A percentile compares a stretch with the other conserved stretches of the same genome.
These are phyloP conservation scores for Fusarium sp. DNA, from an alignment of 2,329 filamentous ascomycete species.

Conservation along the genomic window DNA sequence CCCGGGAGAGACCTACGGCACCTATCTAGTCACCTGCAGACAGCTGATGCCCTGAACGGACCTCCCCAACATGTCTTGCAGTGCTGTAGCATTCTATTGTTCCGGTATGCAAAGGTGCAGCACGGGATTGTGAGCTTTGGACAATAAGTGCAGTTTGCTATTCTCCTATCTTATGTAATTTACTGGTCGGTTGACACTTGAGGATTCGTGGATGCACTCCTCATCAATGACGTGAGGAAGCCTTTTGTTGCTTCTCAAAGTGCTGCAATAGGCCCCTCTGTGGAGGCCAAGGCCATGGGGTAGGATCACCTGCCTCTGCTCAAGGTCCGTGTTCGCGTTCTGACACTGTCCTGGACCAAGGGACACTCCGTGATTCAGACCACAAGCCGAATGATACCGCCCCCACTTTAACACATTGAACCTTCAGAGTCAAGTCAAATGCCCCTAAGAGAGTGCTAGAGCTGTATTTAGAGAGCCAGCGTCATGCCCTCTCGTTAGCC, in stretches of 20 bases:
- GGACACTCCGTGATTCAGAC: neutral
- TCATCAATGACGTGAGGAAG: accelerated
- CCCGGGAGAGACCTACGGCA: neutral
- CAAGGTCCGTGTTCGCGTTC: neutral
- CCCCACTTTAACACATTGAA: neutral
- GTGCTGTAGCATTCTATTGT: accelerated
- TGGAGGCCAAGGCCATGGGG: too few species aligned
- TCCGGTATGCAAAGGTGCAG: accelerated
- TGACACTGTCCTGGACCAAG: too few species aligned
- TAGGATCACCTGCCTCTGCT: neutral
- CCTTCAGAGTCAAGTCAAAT: accelerated
- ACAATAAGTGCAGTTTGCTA: neutral
- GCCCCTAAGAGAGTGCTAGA: accelerated
- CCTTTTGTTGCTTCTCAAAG: neutral
- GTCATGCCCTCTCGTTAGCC: accelerated
- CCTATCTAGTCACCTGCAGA: neutral
- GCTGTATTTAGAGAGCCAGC: accelerated
- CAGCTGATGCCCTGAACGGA: neutral
- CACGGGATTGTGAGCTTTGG: accelerated
- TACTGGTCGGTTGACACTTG: neutral
- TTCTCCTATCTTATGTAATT: neutral
- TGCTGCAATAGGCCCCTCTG: accelerated
- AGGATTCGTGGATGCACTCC: neutral
- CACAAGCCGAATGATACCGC: neutral
- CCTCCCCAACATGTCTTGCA: accelerated